Evolutionary conservation across 345 rosid genomes (phyloP), one percentile per base, ranked within the genome.

Genomic region (Arabidopsis suecica): DNA sequence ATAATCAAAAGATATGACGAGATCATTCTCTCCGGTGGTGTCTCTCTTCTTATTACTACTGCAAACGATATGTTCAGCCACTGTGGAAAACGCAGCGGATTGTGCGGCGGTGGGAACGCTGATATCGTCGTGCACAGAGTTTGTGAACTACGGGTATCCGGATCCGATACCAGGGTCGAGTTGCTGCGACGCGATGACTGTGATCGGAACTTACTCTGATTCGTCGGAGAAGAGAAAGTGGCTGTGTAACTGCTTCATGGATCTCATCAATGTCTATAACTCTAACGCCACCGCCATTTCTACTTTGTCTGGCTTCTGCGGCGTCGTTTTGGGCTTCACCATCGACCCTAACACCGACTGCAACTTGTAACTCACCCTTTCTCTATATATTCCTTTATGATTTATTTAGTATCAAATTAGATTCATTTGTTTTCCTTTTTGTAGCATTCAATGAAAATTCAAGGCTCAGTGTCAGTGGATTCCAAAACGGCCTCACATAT

Each of bases 291-390:
- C 96, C 0, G 86, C 87, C 10, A 85, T 91, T 16, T 87, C 97
- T 28, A 87, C 90, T 12, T 58, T 90, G 53, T 90, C 96, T 0
- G 96, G 96, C 63, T 79, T 94, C 67, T 94, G 97, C 23, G 96
- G 93, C 0, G 79, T 87, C 40, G 60, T 79, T 32, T 74, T 94
- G 28, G 93, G 97, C 71, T 89, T 91, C 83, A 72, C 69, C 61
- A 75, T 94, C 50, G 83, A 79, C 38, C 95, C 95, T 7, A 84
- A 83, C 58, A 85, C 89, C 13, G 88, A 93, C 14, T 93, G 94
- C 88, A 67, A 76, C 75, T 62, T 58, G 96, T 89, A 80, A 63
- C 3, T 6, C 49, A 64, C 4, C n/a, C 11, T 49, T 38, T 38
- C 57, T 40, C 9, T 41, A 0, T 68, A 11, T 38, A 22, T 42